A percentile compares a stretch with the other conserved stretches of the same genome.
Conservation (phyloP, 2,329 filamentous ascomycete genomes). For the Diaporthe australafricana region DNA sequence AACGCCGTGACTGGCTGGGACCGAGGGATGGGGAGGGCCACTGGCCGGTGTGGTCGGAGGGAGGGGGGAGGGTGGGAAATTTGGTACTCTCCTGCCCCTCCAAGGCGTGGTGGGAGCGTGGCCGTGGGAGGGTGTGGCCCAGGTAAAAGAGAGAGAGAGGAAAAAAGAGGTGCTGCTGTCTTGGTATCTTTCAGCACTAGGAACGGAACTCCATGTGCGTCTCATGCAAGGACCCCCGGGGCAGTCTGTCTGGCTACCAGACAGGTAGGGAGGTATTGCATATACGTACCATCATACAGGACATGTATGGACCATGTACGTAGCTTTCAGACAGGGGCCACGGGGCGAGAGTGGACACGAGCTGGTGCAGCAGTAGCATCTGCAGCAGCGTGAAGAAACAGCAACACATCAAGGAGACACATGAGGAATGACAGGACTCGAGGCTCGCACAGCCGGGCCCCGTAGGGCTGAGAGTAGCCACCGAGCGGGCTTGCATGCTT, state of each 20-base stretch:
- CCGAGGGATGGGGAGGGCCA: conserved; percentile 7
- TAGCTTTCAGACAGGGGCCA: too few species aligned
- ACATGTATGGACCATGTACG: not conserved
- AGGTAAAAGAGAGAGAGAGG: conserved; percentile 19
- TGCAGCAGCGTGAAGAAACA: not conserved
- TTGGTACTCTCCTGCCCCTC: conserved; percentile 29
- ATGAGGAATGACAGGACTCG: not conserved
- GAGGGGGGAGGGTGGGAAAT: not conserved
- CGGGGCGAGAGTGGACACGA: not conserved
- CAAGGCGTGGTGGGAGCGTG: conserved; percentile 26
- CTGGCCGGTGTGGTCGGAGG: conserved; percentile 28
- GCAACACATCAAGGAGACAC: not conserved
- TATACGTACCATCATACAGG: not conserved
- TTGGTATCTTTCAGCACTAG: conserved; percentile 24
- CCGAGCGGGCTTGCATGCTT: conserved; percentile 28
- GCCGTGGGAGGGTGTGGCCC: conserved; percentile 14
- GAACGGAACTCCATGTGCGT: conserved; percentile 16
- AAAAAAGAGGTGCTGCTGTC: conserved; percentile 14
- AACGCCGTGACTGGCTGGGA: conserved; percentile 29
- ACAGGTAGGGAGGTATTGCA: not conserved
- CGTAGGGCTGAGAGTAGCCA: conserved; percentile 36
- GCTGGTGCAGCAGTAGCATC: conserved; percentile 4
- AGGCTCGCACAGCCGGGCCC: conserved; percentile 25
- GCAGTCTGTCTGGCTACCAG: conserved; percentile 1
- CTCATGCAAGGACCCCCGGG: conserved; percentile 25